phyloP scores from a whole-genome alignment of 306 rosid genomes.

The Cyclanthera cordifolia region DNA sequence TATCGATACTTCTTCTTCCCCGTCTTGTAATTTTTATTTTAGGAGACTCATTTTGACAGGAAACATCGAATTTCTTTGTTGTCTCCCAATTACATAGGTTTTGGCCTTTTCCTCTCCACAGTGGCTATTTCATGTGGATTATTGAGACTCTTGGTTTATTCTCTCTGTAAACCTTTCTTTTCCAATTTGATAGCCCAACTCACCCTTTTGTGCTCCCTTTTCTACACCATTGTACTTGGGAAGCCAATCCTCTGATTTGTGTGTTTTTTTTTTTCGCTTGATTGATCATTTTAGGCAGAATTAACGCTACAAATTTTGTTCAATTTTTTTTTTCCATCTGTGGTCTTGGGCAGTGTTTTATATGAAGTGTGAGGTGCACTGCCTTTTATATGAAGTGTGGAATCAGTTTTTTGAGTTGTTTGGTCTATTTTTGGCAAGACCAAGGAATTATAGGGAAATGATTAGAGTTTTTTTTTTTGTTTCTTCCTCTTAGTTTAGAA shows the following conservation, averaged over 20 bases:
- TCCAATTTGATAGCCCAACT: background rate
- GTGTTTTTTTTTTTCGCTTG: background rate
- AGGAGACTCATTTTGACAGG: background rate
- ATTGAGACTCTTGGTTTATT: background rate
- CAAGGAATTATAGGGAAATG: too few species aligned
- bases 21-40: background rate
- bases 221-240: background rate
- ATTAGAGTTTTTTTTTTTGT: too few species aligned
- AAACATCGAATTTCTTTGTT: background rate
- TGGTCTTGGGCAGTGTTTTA: background rate
- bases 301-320: background rate
- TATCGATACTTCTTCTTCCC: background rate
- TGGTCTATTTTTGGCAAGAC: too few species aligned
- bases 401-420: too few species aligned
- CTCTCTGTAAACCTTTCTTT: background rate
- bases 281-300: background rate
- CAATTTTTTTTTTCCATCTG: background rate
- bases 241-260: background rate
- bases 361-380: background rate
- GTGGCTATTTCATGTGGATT: background rate
- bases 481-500: too few species aligned
- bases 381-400: background rate
- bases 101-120: background rate
- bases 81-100: background rate
- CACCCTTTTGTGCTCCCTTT: background rate